phyloP scores from a whole-genome alignment of 768 basidiomycete species.

The Amyloporia xantha region DNA sequence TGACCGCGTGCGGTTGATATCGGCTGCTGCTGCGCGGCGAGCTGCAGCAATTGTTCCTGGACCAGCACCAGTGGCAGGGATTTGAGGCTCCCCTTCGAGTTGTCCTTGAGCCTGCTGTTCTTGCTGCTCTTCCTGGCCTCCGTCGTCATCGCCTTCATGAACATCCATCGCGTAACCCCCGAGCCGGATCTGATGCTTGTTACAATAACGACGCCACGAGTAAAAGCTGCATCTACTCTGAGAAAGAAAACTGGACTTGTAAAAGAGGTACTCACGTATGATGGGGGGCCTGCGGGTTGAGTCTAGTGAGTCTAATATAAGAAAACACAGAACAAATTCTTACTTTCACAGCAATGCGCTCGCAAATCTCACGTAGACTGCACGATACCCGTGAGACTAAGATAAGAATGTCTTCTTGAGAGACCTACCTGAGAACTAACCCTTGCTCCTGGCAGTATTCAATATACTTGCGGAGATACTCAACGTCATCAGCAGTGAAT shows the following conservation, averaged over 20 bases:
- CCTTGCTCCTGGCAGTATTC: conserved; percentile 89
- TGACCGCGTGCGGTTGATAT: conserved; percentile 51
- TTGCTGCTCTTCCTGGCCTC: conserved; percentile 32
- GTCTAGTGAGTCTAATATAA: not conserved
- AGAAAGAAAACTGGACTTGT: not conserved
- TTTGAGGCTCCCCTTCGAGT: conserved; percentile 5
- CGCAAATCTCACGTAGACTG: conserved; percentile 79
- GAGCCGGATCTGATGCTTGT: conserved; percentile 87
- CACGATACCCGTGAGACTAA: not conserved
- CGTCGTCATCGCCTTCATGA: conserved; percentile 33
- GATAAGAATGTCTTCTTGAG: not conserved
- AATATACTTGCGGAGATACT: conserved; percentile 82
- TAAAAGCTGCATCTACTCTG: conserved; percentile 52
- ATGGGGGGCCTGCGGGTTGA: conserved; percentile 62
- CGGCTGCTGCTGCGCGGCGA: conserved; percentile 33
- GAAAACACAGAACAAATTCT: conserved; percentile 12
- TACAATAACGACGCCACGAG: conserved; percentile 88
- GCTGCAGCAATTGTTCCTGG: conserved; percentile 41
- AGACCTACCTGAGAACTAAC: conserved; percentile 73
- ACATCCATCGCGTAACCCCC: conserved; percentile 77
- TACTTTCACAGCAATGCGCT: conserved; percentile 79
- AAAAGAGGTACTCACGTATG: conserved; percentile 56
- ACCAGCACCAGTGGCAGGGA: conserved; percentile 22
- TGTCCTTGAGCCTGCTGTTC: conserved; percentile 23
- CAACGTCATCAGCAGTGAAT: conserved; percentile 78